Conservation (phyloP, 108 stramenopile species). For the Aurantiochytrium sp. region DNA sequence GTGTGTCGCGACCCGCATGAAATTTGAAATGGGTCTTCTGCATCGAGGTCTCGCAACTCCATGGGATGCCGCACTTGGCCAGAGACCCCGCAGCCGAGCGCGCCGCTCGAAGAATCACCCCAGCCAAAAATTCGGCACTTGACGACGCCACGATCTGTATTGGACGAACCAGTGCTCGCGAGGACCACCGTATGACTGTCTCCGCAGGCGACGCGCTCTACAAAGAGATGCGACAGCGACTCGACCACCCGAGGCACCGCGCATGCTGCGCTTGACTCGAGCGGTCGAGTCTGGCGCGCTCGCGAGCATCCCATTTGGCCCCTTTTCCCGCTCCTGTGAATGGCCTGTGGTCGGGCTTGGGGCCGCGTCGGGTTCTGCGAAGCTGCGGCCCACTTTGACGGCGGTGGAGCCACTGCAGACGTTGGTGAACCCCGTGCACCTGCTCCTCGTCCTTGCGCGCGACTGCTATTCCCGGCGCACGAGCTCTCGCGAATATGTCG, state of each 20-base stretch:
- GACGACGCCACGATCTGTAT: neutral
- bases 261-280: neutral
- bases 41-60: neutral
- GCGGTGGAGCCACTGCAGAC: too few species aligned
- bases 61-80: neutral
- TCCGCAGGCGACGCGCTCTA: neutral
- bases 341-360: neutral
- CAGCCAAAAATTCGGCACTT: conserved; percentile 8
- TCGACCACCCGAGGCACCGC: conserved; percentile 4
- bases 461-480: neutral
- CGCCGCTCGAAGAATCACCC: neutral
- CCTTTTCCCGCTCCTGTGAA: neutral
- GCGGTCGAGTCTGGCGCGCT: neutral
- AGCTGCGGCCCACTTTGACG: too few species aligned
- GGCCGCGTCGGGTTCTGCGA: too few species aligned
- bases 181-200: neutral
- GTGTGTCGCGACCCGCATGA: neutral
- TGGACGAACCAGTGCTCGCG: neutral
- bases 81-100: neutral
- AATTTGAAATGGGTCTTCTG: neutral
- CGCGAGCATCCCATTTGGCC: neutral
- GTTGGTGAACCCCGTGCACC: too few species aligned
- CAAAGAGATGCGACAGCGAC: neutral
- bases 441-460: too few species aligned
- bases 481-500: neutral